phyloP scores from a whole-genome alignment of 257 asterid species.

The Solanum appendiculatum region DNA sequence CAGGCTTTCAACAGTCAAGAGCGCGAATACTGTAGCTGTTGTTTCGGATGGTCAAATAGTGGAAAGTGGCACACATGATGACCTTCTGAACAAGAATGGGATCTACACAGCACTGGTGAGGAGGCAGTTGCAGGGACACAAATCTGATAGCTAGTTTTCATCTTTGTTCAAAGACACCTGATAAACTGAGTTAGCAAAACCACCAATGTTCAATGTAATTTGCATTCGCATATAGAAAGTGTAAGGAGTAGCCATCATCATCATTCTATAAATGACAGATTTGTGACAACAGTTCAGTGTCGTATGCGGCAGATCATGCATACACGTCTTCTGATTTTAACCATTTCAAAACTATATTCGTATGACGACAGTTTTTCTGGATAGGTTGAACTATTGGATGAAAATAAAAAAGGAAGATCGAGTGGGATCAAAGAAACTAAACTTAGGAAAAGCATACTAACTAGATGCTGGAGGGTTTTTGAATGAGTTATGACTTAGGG shows the following conservation, averaged over 20 bases:
- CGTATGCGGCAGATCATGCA: neutral
- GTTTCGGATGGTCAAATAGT: slow-evolving; percentile 73
- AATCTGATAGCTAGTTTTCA: slow-evolving; percentile 2
- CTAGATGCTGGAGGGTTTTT: no score
- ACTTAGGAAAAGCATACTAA: no score
- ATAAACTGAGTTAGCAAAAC: neutral
- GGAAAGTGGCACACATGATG: slow-evolving; percentile 68
- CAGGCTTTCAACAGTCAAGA: slow-evolving; percentile 79
- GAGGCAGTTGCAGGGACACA: slow-evolving; percentile 69
- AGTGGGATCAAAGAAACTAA: no score
- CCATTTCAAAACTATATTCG: neutral
- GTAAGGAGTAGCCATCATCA: neutral
- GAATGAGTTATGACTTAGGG: no score
- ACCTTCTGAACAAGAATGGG: slow-evolving; percentile 51
- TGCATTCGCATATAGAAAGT: neutral
- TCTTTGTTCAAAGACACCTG: neutral
- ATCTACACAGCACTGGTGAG: slow-evolving; percentile 64
- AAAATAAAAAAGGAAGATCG: no score
- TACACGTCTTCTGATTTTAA: neutral
- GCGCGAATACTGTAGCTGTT: slow-evolving; percentile 79
- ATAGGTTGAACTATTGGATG: no score
- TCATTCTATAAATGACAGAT: neutral
- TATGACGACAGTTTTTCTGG: no score
- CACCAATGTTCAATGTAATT: neutral
- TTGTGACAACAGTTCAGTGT: neutral